Conservation (phyloP, 2,329 filamentous ascomycete genomes). For the Ceratocystis cubensis region DNA sequence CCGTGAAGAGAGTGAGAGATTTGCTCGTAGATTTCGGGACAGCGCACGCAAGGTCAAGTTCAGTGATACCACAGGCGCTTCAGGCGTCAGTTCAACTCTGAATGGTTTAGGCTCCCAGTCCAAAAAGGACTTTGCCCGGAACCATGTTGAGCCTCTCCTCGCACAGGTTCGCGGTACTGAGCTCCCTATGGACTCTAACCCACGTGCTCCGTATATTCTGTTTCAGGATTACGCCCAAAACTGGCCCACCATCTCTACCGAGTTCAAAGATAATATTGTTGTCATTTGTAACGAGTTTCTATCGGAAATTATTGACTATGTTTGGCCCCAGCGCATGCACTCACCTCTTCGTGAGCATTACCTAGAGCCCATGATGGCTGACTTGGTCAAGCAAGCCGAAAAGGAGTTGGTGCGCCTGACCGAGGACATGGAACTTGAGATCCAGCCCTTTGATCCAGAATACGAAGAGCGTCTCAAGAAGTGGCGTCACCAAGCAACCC, state of each 20-base stretch:
- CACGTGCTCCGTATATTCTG: constrained; percentile 41
- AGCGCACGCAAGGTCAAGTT: constrained; percentile 40
- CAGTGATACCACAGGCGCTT: constrained; percentile 22
- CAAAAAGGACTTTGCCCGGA: constrained; percentile 37
- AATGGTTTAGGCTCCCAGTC: constrained; percentile 27
- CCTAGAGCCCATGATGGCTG: constrained; percentile 37
- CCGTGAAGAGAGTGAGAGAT: constrained; percentile 40
- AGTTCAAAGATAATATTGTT: constrained; percentile 42
- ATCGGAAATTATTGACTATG: constrained; percentile 38
- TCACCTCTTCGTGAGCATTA: constrained; percentile 39
- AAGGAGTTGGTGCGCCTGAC: constrained; percentile 35
- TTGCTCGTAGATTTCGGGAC: constrained; percentile 37
- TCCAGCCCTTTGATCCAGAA: constrained; percentile 42
- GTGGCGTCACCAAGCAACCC: constrained; percentile 34
- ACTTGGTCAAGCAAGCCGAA: constrained; percentile 36
- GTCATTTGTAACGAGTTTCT: constrained; percentile 44
- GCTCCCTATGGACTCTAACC: constrained; percentile 41
- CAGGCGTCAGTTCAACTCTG: constrained; percentile 24
- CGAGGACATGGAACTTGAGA: constrained; percentile 41
- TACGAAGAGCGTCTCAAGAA: constrained; percentile 39
- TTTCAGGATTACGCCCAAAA: constrained; percentile 42
- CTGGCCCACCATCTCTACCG: constrained; percentile 40
- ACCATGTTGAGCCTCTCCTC: constrained; percentile 38
- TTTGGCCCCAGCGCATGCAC: constrained; percentile 40
- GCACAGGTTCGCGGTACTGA: constrained; percentile 41